These are phyloP conservation scores for Fraxinus sp. DNA, from an alignment of 305 asterid species.

Conservation along the genomic window DNA sequence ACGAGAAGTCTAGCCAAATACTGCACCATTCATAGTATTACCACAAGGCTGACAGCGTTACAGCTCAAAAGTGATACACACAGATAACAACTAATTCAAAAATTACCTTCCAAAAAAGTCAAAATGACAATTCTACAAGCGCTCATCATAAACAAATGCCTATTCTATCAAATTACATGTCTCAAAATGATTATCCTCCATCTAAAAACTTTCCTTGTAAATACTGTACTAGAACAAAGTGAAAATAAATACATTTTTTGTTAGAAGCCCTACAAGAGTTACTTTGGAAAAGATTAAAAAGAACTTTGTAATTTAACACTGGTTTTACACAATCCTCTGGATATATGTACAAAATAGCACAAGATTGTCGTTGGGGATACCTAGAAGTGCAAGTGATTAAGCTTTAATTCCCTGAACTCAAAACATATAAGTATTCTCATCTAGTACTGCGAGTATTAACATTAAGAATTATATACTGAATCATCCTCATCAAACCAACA, in stretches of 20 bases:
- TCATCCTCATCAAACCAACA: background rate
- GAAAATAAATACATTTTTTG: background rate
- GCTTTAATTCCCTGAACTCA: background rate
- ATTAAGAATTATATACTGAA: background rate
- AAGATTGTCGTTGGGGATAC: background rate
- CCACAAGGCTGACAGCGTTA: background rate
- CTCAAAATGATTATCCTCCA: background rate
- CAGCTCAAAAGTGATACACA: background rate
- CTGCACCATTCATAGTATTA: background rate
- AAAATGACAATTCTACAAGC: background rate
- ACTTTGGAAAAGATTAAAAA: background rate
- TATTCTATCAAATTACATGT: background rate
- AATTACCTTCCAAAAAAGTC: background rate
- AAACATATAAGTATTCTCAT: background rate
- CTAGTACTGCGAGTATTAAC: background rate
- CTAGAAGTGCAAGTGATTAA: background rate
- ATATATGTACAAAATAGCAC: background rate
- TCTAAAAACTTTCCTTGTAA: background rate
- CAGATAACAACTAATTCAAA: background rate
- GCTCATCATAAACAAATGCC: background rate
- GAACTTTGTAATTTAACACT: background rate
- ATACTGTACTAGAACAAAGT: background rate
- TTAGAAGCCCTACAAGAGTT: background rate
- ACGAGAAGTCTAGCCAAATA: background rate
- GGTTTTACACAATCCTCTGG: background rate